These are phyloP conservation scores for Euphorbia peplus DNA, from an alignment of 345 rosid species.

Conservation along the genomic window DNA sequence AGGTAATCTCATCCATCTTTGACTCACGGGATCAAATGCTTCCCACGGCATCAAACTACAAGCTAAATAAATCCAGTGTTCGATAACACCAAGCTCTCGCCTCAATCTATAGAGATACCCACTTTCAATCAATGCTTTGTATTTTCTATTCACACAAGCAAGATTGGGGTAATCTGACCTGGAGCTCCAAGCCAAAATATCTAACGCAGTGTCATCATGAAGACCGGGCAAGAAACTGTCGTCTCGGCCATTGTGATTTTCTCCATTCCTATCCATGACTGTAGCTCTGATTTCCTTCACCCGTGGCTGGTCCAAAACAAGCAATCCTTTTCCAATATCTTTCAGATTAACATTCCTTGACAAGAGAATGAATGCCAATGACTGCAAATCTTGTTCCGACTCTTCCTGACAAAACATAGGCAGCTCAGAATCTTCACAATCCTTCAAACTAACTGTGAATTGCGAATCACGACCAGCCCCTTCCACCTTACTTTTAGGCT, in stretches of 20 bases:
- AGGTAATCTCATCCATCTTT: conserved; percentile 41
- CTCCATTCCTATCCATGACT: conserved; percentile 18
- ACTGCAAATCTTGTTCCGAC: conserved; percentile 19
- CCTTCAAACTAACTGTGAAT: conserved; percentile 14
- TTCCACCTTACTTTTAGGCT: conserved; percentile 19
- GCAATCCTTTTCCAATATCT: conserved; percentile 13
- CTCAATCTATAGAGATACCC: conserved; percentile 40
- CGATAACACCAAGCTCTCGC: conserved; percentile 31
- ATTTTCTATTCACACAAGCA: conserved; percentile 36
- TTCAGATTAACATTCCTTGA: conserved; percentile 22
- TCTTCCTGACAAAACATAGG: conserved; percentile 1
- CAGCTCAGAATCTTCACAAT: conserved; percentile 7
- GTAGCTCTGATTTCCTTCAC: conserved; percentile 17
- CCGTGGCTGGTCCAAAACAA: conserved; percentile 15
- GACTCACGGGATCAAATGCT: conserved; percentile 40
- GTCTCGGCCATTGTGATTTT: conserved; percentile 23
- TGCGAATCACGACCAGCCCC: conserved; percentile 17
- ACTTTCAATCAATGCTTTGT: conserved; percentile 32
- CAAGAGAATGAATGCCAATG: conserved; percentile 15
- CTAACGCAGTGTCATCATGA: conserved; percentile 32
- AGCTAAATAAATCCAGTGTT: conserved; percentile 46
- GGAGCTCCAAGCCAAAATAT: conserved; percentile 34
- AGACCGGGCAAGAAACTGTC: conserved; percentile 35
- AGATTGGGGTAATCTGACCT: conserved; percentile 38
- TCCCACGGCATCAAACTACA: conserved; percentile 44